Percentiles rank a stretch among this genome's conserved stretches.
phyloP scores from a whole-genome alignment of 1,284 basidiomycete genomes.

The Pisolithus thermaeus region DNA sequence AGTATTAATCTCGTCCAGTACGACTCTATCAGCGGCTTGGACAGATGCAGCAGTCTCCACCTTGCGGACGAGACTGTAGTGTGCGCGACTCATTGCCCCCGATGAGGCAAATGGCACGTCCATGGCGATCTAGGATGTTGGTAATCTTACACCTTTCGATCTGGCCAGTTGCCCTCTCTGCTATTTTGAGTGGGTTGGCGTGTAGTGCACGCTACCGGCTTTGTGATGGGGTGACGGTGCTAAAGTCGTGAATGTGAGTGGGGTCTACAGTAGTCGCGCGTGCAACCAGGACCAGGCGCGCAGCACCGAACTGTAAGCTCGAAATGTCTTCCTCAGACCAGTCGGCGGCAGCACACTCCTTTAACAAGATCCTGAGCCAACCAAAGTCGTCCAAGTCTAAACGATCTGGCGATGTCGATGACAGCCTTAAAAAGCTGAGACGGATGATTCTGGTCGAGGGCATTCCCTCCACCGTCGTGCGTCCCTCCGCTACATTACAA shows the following conservation, averaged over 20 bases:
- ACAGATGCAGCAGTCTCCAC: slow-evolving; percentile 53
- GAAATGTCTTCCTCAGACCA: slow-evolving; percentile 22
- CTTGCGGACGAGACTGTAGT: slow-evolving; percentile 66
- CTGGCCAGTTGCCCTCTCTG: neutral
- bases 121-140: slow-evolving; percentile 35
- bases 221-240: neutral
- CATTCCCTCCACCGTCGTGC: slow-evolving; percentile 66
- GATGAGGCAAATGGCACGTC: slow-evolving; percentile 70
- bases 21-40: slow-evolving; percentile 51
- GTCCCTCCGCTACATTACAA: slow-evolving; percentile 11
- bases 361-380: slow-evolving; percentile 71
- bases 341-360: slow-evolving; percentile 52
- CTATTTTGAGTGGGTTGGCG: neutral
- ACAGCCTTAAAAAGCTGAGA: slow-evolving; percentile 75
- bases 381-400: slow-evolving; percentile 62
- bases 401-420: slow-evolving; percentile 64
- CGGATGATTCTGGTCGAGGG: slow-evolving; percentile 84
- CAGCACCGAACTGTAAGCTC: slow-evolving; percentile 4
- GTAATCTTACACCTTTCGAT: too few species aligned
- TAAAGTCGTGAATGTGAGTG: neutral
- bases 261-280: neutral
- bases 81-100: slow-evolving; percentile 63
- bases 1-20: slow-evolving; percentile 52
- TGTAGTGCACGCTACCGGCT: neutral
- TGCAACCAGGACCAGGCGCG: neutral